Evolutionary conservation across 495 filamentous ascomycete genomes (phyloP).

Genomic region (Chaetomium tenue): DNA sequence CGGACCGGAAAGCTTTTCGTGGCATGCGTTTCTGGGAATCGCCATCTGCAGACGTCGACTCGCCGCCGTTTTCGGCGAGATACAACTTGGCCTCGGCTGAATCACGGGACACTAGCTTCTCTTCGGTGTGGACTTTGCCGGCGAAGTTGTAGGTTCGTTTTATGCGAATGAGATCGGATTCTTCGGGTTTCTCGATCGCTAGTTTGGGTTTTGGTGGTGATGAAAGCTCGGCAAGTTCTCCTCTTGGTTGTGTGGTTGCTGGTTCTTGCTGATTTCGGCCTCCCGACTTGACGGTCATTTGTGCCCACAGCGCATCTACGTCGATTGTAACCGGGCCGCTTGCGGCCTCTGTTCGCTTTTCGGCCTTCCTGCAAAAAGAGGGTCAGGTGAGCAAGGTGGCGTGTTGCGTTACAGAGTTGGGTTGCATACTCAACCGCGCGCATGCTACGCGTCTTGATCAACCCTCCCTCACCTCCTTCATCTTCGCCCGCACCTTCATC

Average conservation of each 20-base stretch:
- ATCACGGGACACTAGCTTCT: slow-evolving; percentile 72
- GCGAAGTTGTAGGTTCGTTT: slow-evolving; percentile 89
- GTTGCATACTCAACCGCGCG: slow-evolving; percentile 54
- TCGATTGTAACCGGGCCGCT: slow-evolving; percentile 76
- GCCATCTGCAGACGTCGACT: slow-evolving; percentile 30
- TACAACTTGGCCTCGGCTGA: slow-evolving; percentile 82
- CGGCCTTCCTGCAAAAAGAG: slow-evolving; percentile 54
- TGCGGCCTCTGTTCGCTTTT: slow-evolving; percentile 60
- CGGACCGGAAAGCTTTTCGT: slow-evolving; percentile 67
- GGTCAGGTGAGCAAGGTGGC: slow-evolving; percentile 19
- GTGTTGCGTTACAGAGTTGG: neutral
- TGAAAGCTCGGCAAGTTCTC: slow-evolving; percentile 24
- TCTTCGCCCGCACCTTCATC: slow-evolving; percentile 48
- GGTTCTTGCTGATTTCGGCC: slow-evolving; percentile 1
- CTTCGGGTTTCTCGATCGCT: slow-evolving; percentile 10
- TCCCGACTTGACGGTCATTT: slow-evolving; percentile 59
- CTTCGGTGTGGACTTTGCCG: slow-evolving; percentile 77
- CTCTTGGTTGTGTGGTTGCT: slow-evolving; percentile 13
- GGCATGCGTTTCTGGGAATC: slow-evolving; percentile 54
- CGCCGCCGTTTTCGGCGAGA: slow-evolving; percentile 50
- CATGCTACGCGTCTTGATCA: slow-evolving; percentile 79
- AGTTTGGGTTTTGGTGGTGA: slow-evolving; percentile 29
- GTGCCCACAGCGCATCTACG: slow-evolving; percentile 83
- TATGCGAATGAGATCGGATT: slow-evolving; percentile 66
- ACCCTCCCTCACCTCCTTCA: slow-evolving; percentile 68